Evolutionary conservation across 2,329 filamentous ascomycete genomes (phyloP).

Genomic region (Arthrobotrys megalospora): DNA sequence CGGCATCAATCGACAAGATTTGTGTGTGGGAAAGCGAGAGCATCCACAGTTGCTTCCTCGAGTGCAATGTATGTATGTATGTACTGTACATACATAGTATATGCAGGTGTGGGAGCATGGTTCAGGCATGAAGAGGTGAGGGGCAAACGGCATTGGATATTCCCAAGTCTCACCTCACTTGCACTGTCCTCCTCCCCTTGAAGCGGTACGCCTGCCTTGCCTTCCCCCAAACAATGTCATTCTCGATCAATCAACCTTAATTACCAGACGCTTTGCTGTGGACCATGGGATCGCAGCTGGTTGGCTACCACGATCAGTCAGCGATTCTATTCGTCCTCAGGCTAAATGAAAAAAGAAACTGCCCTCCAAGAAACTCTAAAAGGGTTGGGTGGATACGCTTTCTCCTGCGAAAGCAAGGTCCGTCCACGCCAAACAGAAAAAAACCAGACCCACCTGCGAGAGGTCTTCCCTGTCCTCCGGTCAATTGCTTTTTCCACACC

Average conservation of each 20-base stretch:
- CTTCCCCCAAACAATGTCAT: slow-evolving; percentile 25
- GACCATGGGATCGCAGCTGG: slow-evolving; percentile 43
- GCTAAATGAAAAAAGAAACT: slow-evolving; percentile 41
- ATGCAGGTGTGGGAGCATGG: slow-evolving; percentile 57
- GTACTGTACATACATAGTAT: neutral
- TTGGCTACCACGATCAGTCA: slow-evolving; percentile 24
- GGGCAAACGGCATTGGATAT: slow-evolving; percentile 29
- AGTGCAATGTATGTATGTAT: neutral
- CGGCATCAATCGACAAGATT: slow-evolving; percentile 4
- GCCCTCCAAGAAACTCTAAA: slow-evolving; percentile 2
- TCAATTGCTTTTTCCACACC: slow-evolving; percentile 3
- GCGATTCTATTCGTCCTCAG: slow-evolving; percentile 5
- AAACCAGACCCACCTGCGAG: slow-evolving; percentile 12
- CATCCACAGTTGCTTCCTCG: neutral
- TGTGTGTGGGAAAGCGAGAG: slow-evolving; percentile 10
- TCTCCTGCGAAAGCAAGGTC: slow-evolving; percentile 7
- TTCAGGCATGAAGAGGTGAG: slow-evolving; percentile 45
- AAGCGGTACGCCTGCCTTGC: slow-evolving; percentile 39
- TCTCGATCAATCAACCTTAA: slow-evolving; percentile 13
- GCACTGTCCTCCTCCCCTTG: slow-evolving; percentile 25
- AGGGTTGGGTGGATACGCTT: slow-evolving; percentile 19
- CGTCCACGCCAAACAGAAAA: slow-evolving; percentile 4
- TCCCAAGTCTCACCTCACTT: slow-evolving; percentile 27
- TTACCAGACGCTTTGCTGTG: neutral
- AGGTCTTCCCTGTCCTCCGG: slow-evolving; percentile 20